A percentile compares a stretch with the other conserved stretches of the same genome.
phyloP scores from a whole-genome alignment of 805 yeast genomes.

The Wickerhamomyces ciferrii region DNA sequence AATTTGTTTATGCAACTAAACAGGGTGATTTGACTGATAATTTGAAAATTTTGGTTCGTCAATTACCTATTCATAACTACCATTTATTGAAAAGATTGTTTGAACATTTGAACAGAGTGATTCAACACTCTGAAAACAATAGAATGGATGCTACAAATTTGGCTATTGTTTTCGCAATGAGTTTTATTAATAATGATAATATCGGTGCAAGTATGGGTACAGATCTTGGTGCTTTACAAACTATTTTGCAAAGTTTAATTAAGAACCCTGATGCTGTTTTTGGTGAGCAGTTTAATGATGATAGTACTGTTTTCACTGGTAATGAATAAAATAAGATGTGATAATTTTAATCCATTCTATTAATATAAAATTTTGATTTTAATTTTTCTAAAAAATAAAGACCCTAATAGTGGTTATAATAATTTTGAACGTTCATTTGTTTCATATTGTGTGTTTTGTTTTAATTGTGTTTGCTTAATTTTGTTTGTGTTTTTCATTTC shows the following conservation, averaged over 20 bases:
- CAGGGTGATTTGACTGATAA: slow-evolving; percentile 26
- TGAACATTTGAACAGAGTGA: slow-evolving; percentile 65
- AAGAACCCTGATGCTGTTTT: slow-evolving; percentile 30
- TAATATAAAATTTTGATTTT: background rate
- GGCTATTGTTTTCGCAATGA: slow-evolving; percentile 82
- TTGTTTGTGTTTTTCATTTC: background rate
- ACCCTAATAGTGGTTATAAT: background rate
- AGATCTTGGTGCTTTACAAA: slow-evolving; percentile 49
- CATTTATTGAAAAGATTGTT: slow-evolving; percentile 62
- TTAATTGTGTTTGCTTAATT: background rate
- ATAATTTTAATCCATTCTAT: background rate
- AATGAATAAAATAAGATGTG: background rate
- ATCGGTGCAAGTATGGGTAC: slow-evolving; percentile 40
- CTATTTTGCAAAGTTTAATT: slow-evolving; percentile 44
- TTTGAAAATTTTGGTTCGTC: slow-evolving; percentile 27
- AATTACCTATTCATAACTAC: slow-evolving; percentile 63
- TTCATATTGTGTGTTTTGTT: background rate
- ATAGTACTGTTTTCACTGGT: background rate
- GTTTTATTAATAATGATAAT: slow-evolving; percentile 43
- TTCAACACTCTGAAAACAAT: slow-evolving; percentile 60
- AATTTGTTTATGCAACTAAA: slow-evolving; percentile 39
- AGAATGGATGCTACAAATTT: slow-evolving; percentile 86
- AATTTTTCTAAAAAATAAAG: background rate
- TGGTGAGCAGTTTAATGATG: slow-evolving; percentile 3
- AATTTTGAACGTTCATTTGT: background rate